Base-by-base conservation (phyloP, 148 eudicot species). In the Oxyria digyna region DNA sequence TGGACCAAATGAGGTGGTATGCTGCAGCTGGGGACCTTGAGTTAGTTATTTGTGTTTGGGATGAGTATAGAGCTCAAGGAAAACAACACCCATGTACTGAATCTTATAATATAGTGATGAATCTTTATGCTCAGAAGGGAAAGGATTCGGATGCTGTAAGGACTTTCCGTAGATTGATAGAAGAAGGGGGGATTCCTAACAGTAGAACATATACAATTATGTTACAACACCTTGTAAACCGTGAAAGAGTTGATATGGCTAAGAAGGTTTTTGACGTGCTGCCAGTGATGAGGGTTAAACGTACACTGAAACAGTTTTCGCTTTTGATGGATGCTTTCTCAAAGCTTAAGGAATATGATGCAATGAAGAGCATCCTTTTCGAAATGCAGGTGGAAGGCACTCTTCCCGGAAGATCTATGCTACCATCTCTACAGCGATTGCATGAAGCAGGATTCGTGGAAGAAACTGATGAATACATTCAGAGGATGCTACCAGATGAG, bases 221-320 rank as follows among this genome's bases (percentile, higher is more conserved):
- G 35, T 79, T 92, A n/a, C 85, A 89, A 70, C 98, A 92, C 81
- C 91, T 93, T 49, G 75, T 89, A 55, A 81, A 79, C 29, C 74
- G 73, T 3, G 81, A 82, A 74, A 80, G 85, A 50, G 73, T 78
- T 24, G 86, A 86, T 67, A 55, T 75, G 38, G 88, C 87, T 33
- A 72, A 78, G 74, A 76, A 87, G 67, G 42, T 92, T 72, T 92
- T 87, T 68, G 69, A 77, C 27, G 66, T 75, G 54, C 73, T 92
- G 81, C 89, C 94, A 8, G 67, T 41, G 62, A 87, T 92, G 96
- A 86, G 94, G 76, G 76, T 87, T 14, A 93, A 84, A 76, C 88
- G 78, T 55, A 89, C 95, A 10, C 49, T 78, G 4, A 86, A 72
- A 79, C 98, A 89, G 74, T 89, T 83, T 69, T 79, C 82, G 0